These are phyloP conservation scores for Aureobasidium melanogenum DNA, from an alignment of 2,329 filamentous ascomycete genomes.

Conservation along the genomic window DNA sequence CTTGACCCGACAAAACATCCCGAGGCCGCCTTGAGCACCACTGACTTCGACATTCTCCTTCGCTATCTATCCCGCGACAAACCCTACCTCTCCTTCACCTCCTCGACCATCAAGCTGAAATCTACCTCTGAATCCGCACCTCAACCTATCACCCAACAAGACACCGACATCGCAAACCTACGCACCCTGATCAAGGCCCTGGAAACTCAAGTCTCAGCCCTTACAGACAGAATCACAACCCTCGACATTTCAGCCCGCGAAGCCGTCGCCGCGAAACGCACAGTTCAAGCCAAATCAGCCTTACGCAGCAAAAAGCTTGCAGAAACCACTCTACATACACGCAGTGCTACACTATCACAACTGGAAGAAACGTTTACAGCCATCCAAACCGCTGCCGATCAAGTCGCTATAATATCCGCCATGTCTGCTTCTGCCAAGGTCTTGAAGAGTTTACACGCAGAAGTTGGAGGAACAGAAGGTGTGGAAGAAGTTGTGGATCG, in stretches of 20 bases:
- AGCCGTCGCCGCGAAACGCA: slow-evolving; percentile 65
- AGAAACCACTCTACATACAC: slow-evolving; percentile 62
- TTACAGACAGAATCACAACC: slow-evolving; percentile 46
- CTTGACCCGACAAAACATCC: background rate
- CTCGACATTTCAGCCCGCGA: slow-evolving; percentile 53
- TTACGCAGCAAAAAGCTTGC: slow-evolving; percentile 76
- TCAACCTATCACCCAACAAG: slow-evolving; percentile 60
- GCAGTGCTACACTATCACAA: slow-evolving; percentile 66
- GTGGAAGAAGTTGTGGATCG: slow-evolving; percentile 69
- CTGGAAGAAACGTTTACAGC: slow-evolving; percentile 75
- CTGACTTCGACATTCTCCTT: slow-evolving; percentile 35
- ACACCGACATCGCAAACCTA: slow-evolving; percentile 72
- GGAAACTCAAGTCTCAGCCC: slow-evolving; percentile 54
- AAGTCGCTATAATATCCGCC: slow-evolving; percentile 71
- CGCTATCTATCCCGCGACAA: slow-evolving; percentile 41
- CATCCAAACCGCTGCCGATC: slow-evolving; percentile 77
- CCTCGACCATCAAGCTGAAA: slow-evolving; percentile 64
- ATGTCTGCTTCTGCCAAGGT: slow-evolving; percentile 72
- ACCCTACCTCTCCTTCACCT: slow-evolving; percentile 22
- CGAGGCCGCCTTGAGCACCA: slow-evolving; percentile 27
- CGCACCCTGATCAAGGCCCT: slow-evolving; percentile 63
- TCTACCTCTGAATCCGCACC: slow-evolving; percentile 36
- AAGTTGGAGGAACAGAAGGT: slow-evolving; percentile 65
- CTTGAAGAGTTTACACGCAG: slow-evolving; percentile 62
- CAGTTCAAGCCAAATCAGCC: slow-evolving; percentile 64